Base-by-base conservation (phyloP, 805 yeast genomes). In the Wickerhamiella galacta region DNA sequence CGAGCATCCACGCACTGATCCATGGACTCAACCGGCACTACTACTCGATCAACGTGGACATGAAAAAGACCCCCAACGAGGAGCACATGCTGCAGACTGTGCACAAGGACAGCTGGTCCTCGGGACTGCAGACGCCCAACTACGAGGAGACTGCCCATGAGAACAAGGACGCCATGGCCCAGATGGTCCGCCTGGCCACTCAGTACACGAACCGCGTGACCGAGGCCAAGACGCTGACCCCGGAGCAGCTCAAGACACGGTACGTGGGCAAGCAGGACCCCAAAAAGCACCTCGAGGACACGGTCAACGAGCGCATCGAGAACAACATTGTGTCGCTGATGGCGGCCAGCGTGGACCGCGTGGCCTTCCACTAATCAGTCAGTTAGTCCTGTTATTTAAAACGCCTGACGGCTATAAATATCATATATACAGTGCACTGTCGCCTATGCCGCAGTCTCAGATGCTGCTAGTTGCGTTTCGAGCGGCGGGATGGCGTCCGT, bases 181-280 rank as follows among this genome's bases (percentile, higher is more conserved):
- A 68, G 45, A 70, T 90, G 78, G 94, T 85, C 32, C 80, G 74
- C 56, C 77, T 90, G 43, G 94, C 96, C 10, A 75, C 75, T 45
- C 78, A 74, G 44, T 90, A 90, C 56, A 81, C 87, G 23, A 76
- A 75, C 52, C 71, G 96, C 52, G 85, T 92, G 32, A 69, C 76
- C 45, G 96, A 92, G 57, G 98, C 90, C 54, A 78, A 77, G 53
- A 93, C 80, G 42, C 63, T 90, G 44, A 63, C 72, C 29, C 92
- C 79, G 48, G 94, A 81, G 25, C 90, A 85, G 56, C 68, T 87
- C 45, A 82, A 81, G 57, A 87, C 95, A 6, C 74, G 98, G 53
- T 92, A 87, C 51, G 95, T 90, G 23, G 99, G 99, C 47, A 85
- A 82, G 54, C 95, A 87, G 58, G 98, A 90, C 57, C 99, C 99